Base-by-base conservation (phyloP, 2,329 filamentous ascomycete species). In the Uncinocarpus reesii region DNA sequence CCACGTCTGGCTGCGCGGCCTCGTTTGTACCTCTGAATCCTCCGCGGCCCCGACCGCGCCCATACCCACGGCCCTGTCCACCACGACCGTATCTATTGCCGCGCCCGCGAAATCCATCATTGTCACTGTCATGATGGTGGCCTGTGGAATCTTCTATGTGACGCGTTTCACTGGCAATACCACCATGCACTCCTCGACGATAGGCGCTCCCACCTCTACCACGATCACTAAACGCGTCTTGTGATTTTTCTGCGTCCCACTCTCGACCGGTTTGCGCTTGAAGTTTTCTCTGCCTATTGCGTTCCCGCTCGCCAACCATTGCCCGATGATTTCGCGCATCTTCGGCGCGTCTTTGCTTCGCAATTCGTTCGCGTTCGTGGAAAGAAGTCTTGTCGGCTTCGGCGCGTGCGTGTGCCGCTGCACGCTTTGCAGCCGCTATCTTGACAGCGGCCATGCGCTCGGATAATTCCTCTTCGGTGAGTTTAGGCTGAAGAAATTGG, bases 351-450 rank as follows among this genome's bases (percentile, higher is more conserved):
- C 77, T 73, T 55, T 74, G 70, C 18, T 73, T 72, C 0, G 77
- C 74, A 7, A 77, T 65, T 28, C 76, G 74, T 58, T 84, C 80
- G n/a, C 79, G 72, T 49, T 79, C 73, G 35, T 79, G 72, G 59
- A 81, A 83, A 0, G 74, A 76, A 2, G 78, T 79, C 47, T 76
- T 73, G 55, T 84, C 81, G n/a, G 78, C 79, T 65, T 83, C 77
- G n/a, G 79, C 79, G 21, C 79, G 73, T 1, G 75, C 76, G 58
- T 84, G 79, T 0, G 78, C 77, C 7, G 76, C 78, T 7, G 73
- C 71, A 11, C 78, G 70, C 42, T 75, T 71, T 4, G 74, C 75
- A 46, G 81, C 82, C 49, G 80, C 76, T 55, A 80, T 71, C 53
- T 74, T 73, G 56, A 81, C 82, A 29, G 72, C 70, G 6, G 75